Percentiles rank a stretch among this genome's conserved stretches.
Evolutionary conservation across 768 basidiomycete genomes (phyloP).

Genomic region (Tephrocybe rancida): DNA sequence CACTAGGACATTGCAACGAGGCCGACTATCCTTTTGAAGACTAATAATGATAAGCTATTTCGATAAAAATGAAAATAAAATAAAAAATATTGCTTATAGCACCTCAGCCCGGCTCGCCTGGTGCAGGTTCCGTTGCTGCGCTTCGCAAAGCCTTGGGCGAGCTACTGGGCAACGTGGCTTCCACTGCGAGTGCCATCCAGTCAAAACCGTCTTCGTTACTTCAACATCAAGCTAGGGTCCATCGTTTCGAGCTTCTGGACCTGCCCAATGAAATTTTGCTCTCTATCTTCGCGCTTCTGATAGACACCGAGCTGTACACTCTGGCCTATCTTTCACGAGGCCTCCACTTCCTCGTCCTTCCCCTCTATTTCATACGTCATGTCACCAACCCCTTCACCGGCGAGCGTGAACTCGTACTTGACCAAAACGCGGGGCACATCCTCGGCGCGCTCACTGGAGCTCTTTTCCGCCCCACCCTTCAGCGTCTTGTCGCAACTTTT

Average conservation of each 20-base stretch:
- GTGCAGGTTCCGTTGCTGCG: too few species aligned
- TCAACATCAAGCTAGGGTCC: too few species aligned
- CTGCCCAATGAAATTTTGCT: conserved; percentile 34
- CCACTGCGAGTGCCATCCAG: too few species aligned
- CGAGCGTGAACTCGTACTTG: conserved; percentile 18
- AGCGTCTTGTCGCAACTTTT: conserved; percentile 14
- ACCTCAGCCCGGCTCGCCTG: too few species aligned
- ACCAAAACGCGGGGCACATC: conserved; percentile 19
- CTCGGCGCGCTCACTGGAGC: conserved; percentile 19
- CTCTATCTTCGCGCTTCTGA: conserved; percentile 20
- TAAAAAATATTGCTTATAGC: too few species aligned
- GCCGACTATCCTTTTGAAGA: too few species aligned
- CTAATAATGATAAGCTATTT: too few species aligned
- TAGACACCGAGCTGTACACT: conserved; percentile 19
- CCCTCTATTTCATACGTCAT: conserved; percentile 25
- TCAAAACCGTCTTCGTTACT: too few species aligned
- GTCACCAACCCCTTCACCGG: conserved; percentile 17
- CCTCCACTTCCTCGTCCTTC: conserved; percentile 27
- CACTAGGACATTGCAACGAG: too few species aligned
- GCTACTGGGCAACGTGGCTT: too few species aligned
- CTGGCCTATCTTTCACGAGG: conserved; percentile 23
- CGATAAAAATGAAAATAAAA: too few species aligned
- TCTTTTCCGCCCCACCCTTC: conserved; percentile 20
- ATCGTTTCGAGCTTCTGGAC: conserved; percentile 14
- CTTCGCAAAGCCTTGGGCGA: too few species aligned